Evolutionary conservation across 1,139 yeast species (phyloP).

Genomic region (Wickerhamiella pararugosa): DNA sequence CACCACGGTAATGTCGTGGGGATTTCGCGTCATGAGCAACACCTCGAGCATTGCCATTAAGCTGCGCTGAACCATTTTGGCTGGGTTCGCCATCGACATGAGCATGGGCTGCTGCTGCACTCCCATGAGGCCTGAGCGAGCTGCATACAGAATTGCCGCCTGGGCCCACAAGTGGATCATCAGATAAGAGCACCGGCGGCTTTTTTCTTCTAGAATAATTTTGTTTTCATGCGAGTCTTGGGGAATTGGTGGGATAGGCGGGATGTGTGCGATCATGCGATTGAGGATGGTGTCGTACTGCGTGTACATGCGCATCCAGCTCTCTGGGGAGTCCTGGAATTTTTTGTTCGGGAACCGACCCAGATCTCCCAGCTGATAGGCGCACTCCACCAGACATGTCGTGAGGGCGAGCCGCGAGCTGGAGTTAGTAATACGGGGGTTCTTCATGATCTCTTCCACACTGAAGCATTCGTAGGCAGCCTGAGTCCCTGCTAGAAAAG

Average conservation of each 20-base stretch:
- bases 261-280: slow-evolving; percentile 9
- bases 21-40: slow-evolving; percentile 9
- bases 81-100: slow-evolving; percentile 8
- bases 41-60: slow-evolving; percentile 12
- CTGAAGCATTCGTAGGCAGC: slow-evolving; percentile 1
- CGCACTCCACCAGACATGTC: slow-evolving; percentile 6
- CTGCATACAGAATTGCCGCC: slow-evolving; percentile 7
- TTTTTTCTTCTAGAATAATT: slow-evolving; percentile 5
- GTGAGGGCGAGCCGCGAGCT: slow-evolving; percentile 8
- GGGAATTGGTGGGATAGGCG: slow-evolving; percentile 10
- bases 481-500: slow-evolving; percentile 11
- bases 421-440: slow-evolving; percentile 7
- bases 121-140: slow-evolving; percentile 10
- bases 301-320: slow-evolving; percentile 15
- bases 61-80: slow-evolving; percentile 8
- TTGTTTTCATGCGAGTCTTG: slow-evolving; percentile 4
- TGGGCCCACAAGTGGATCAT: slow-evolving; percentile 8
- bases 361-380: slow-evolving; percentile 6
- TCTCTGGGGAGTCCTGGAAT: neutral
- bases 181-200: slow-evolving; percentile 5
- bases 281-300: slow-evolving; percentile 12
- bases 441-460: slow-evolving; percentile 8
- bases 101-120: slow-evolving; percentile 10
- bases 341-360: slow-evolving; percentile 9
- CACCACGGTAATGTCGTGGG: slow-evolving; percentile 9